Conservation (phyloP, 164 flowering plant genomes). For the Malania oleifera region DNA sequence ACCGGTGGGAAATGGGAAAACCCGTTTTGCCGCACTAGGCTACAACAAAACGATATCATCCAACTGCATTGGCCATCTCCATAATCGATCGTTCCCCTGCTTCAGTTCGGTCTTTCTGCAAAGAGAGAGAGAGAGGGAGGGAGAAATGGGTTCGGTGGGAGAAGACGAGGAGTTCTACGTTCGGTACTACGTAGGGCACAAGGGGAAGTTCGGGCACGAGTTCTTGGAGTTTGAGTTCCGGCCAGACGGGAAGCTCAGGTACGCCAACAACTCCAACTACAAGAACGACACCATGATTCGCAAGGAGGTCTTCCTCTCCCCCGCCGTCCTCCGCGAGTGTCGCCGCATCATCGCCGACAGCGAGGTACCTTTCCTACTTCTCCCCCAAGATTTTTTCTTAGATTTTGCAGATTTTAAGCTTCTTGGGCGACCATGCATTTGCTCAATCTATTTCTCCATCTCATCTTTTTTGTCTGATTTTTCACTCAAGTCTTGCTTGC, state of each 20-base stretch:
- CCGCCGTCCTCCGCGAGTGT: conserved; percentile 85
- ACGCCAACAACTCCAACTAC: conserved; percentile 97
- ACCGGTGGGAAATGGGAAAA: too few species aligned
- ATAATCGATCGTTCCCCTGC: too few species aligned
- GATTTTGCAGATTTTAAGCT: too few species aligned
- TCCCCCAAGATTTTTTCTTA: too few species aligned
- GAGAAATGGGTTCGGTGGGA: conserved; percentile 1
- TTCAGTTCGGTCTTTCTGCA: too few species aligned
- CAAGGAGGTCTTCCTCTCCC: conserved; percentile 84
- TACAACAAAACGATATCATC: too few species aligned
- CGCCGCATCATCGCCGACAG: conserved; percentile 85
- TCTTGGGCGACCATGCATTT: too few species aligned
- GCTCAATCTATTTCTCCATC: too few species aligned
- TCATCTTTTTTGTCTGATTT: not conserved
- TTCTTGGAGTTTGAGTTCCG: conserved; percentile 92
- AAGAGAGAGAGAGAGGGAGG: conserved; percentile 30
- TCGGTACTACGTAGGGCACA: conserved; percentile 89
- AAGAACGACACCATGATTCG: conserved; percentile 97
- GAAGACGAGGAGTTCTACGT: conserved; percentile 61
- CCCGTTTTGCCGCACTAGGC: too few species aligned
- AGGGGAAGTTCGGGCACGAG: conserved; percentile 93
- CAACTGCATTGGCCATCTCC: too few species aligned
- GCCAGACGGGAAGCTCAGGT: conserved; percentile 89
- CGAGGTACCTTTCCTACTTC: conserved; percentile 49
- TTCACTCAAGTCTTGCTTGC: not conserved